Conservation (phyloP, 2,329 filamentous ascomycete species). For the Pseudogymnoascus sp. region DNA sequence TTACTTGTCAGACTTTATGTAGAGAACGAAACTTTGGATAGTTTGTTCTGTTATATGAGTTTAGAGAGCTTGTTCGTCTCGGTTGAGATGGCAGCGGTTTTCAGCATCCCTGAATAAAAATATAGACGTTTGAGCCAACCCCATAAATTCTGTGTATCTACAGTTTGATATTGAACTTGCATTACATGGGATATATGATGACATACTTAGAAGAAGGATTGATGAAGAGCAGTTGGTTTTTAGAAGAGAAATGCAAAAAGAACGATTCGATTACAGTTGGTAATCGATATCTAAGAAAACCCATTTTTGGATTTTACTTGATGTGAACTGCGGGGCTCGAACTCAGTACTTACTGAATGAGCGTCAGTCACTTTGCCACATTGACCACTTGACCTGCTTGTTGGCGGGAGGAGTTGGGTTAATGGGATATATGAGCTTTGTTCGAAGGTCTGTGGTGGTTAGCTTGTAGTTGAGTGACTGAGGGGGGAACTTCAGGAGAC, state of each 20-base stretch:
- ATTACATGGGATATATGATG: neutral
- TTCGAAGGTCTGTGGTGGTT: neutral
- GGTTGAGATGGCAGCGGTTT: neutral
- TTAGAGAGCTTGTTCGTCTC: neutral
- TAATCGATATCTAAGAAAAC: neutral
- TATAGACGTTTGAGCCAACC: neutral
- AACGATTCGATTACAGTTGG: neutral
- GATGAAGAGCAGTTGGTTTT: neutral
- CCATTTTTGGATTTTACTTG: constrained; percentile 3
- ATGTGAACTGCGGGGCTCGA: constrained; percentile 1
- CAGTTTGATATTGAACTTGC: neutral
- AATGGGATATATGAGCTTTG: constrained; percentile 1
- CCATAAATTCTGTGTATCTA: neutral
- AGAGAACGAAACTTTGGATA: constrained; percentile 23
- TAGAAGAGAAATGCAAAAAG: neutral
- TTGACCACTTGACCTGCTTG: neutral
- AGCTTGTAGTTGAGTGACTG: neutral
- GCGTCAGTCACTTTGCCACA: neutral
- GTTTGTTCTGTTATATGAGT: neutral
- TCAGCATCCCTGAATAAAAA: neutral
- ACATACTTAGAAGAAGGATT: neutral
- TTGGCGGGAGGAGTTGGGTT: neutral
- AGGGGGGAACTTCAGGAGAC: neutral
- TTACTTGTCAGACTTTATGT: constrained; percentile 94
- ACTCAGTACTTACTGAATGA: neutral